Base-by-base conservation (phyloP, 305 asterid genomes). In the Petunia hybrid region DNA sequence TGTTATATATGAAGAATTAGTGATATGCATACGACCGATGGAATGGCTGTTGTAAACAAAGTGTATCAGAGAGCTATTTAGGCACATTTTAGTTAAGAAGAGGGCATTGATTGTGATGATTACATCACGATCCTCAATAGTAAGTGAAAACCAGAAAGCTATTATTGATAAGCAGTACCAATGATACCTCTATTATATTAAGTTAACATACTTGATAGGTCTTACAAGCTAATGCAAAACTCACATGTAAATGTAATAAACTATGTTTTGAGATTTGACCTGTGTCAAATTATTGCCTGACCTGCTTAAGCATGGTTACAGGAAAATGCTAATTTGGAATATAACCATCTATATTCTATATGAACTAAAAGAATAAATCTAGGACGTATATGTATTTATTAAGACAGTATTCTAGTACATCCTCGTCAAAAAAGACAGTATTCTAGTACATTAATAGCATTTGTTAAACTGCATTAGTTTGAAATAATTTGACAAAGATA, bases 31-130 rank as follows among this genome's bases (percentile, higher is more conserved):
- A 51, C 5, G 4, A 13, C 46, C 7, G 35, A 36, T 73, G 78
- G 51, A 51, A 9, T 35, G 78, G 63, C 9, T 48, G 78, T 36
- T 63, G 35, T 73, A 14, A 36, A 53, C 35, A 6, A 51, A 73
- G 13, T 48, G 78, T 35, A 35, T 71, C 78, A 71, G 36, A 16
- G 35, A 73, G 78, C 51, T 51, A 13, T 48, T 3, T 12, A 71
- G 6, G 6, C 62, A 48, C 7, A 35, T 6, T 1, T 71, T 38
- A 48, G 77, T 71, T 35, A 5, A 35, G 61, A 35, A 71, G 10
- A 71, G 46, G 2, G 2, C 4, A 46, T 0, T 7, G 13, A 7
- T 70, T 22, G 38, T 46, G 31, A 70, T 22, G 31, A 70, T 46
- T 31, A 31, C 77, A 22, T 70, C 43, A 70, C n/a, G 4, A 16